Conservation (phyloP, 495 filamentous ascomycete species). For the Lophiostoma macrostomum region DNA sequence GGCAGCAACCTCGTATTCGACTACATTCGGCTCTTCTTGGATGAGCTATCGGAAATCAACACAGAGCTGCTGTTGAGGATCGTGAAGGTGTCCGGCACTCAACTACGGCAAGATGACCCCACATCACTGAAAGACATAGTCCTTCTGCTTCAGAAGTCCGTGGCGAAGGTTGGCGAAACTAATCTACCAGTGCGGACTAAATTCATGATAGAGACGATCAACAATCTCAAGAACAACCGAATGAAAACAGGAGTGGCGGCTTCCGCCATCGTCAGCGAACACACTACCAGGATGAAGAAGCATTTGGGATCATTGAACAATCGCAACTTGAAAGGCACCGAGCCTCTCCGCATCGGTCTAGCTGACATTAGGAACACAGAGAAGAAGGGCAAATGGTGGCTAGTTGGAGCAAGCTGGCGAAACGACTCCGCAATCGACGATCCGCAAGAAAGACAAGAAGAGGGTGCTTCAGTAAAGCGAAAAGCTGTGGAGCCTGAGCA, state of each 20-base stretch:
- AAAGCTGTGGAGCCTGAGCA: constrained; percentile 40
- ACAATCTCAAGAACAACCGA: constrained; percentile 89
- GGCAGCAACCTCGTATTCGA: constrained; percentile 82
- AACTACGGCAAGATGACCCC: constrained; percentile 87
- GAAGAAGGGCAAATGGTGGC: constrained; percentile 96
- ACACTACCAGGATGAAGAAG: constrained; percentile 82
- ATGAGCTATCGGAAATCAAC: constrained; percentile 77
- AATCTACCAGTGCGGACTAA: constrained; percentile 83
- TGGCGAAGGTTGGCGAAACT: constrained; percentile 61
- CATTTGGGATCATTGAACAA: constrained; percentile 70
- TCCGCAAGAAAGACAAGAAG: constrained; percentile 24
- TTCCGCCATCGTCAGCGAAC: constrained; percentile 65
- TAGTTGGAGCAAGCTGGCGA: constrained; percentile 87
- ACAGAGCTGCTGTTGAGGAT: constrained; percentile 86
- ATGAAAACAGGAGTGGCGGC: constrained; percentile 66
- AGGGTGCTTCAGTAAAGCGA: constrained; percentile 10
- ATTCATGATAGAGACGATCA: constrained; percentile 98
- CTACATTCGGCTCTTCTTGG: constrained; percentile 74
- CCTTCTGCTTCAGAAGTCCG: constrained; percentile 67
- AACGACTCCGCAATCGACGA: constrained; percentile 34
- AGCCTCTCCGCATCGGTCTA: constrained; percentile 78
- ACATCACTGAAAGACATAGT: constrained; percentile 90
- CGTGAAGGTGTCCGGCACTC: constrained; percentile 55
- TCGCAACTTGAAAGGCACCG: constrained; percentile 63
- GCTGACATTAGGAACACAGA: constrained; percentile 76